Conservation (phyloP, 495 filamentous ascomycete genomes). For the Penicillium dipodomyicola region DNA sequence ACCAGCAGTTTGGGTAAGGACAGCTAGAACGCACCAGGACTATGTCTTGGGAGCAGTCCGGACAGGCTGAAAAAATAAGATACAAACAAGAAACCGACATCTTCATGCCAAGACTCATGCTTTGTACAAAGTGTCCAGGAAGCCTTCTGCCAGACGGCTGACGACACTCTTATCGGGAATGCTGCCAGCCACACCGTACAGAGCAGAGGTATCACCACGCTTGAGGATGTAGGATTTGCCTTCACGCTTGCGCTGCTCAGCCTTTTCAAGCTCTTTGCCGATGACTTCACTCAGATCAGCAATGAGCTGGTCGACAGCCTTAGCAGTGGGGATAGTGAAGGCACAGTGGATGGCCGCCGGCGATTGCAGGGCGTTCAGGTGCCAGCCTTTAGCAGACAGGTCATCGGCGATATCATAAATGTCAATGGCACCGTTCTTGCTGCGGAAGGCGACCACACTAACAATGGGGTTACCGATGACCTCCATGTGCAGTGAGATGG, state of each 20-base stretch:
- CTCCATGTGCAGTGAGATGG: slow-evolving; percentile 67
- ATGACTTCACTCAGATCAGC: slow-evolving; percentile 75
- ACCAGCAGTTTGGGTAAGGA: slow-evolving; percentile 8
- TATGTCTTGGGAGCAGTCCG: slow-evolving; percentile 14
- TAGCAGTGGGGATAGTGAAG: slow-evolving; percentile 86
- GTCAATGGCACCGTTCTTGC: slow-evolving; percentile 63
- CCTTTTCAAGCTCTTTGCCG: slow-evolving; percentile 69
- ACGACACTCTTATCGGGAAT: slow-evolving; percentile 95
- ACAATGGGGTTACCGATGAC: slow-evolving; percentile 85
- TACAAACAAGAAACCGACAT: slow-evolving; percentile 1
- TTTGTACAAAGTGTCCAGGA: slow-evolving; percentile 95
- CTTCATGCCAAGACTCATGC: slow-evolving; percentile 49
- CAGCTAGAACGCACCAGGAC: slow-evolving; percentile 1
- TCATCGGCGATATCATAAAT: slow-evolving; percentile 86
- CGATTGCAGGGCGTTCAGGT: slow-evolving; percentile 88
- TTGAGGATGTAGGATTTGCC: slow-evolving; percentile 51
- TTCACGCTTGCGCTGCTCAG: slow-evolving; percentile 72
- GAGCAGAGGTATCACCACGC: slow-evolving; percentile 70
- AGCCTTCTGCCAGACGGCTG: slow-evolving; percentile 82
- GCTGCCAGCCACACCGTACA: slow-evolving; percentile 95
- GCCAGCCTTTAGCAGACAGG: slow-evolving; percentile 83
- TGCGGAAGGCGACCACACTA: slow-evolving; percentile 84
- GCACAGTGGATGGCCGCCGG: slow-evolving; percentile 95
- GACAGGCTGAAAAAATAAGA: slow-evolving; percentile 21
- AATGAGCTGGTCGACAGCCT: slow-evolving; percentile 72